Evolutionary conservation across 2,329 filamentous ascomycete genomes (phyloP).

Genomic region (Scedosporium apiospermum): DNA sequence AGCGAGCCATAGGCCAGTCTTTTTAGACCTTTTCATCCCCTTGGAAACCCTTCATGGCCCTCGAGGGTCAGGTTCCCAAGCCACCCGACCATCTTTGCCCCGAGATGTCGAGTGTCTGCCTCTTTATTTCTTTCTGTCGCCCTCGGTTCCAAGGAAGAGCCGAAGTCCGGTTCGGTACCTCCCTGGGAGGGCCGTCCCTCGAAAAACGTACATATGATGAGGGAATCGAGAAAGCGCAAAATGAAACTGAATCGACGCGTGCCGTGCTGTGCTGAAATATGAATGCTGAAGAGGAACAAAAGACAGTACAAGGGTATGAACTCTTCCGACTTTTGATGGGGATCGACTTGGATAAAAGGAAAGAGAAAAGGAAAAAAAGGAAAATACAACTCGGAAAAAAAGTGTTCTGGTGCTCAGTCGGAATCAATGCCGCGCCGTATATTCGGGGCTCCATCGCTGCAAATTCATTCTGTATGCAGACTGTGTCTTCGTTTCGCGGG

Average conservation of each 20-base stretch:
- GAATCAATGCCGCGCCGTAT: constrained; percentile 36
- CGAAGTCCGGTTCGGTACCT: constrained; percentile 2
- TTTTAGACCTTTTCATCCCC: neutral
- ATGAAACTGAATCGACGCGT: constrained; percentile 6
- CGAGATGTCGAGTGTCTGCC: neutral
- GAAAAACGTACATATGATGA: constrained; percentile 5
- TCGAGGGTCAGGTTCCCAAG: neutral
- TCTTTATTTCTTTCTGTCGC: neutral
- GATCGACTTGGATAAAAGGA: constrained; percentile 18
- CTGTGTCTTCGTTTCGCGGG: constrained; percentile 10
- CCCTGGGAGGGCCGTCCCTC: neutral
- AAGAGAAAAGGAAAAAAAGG: constrained; percentile 20
- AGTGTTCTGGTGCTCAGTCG: constrained; percentile 17
- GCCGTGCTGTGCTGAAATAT: constrained; percentile 10
- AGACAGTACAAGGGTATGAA: constrained; percentile 23
- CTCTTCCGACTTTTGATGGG: constrained; percentile 23
- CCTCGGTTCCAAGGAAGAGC: neutral
- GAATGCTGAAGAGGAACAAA: constrained; percentile 15
- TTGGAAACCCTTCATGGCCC: neutral
- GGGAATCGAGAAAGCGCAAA: constrained; percentile 1
- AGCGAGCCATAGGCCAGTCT: neutral
- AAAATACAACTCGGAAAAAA: constrained; percentile 17
- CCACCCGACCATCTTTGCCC: neutral
- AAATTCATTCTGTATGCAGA: constrained; percentile 23
- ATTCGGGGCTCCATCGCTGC: constrained; percentile 18